Base-by-base conservation (phyloP, 164 flowering plant species). In the Kalanchoe fedtschenkoi region DNA sequence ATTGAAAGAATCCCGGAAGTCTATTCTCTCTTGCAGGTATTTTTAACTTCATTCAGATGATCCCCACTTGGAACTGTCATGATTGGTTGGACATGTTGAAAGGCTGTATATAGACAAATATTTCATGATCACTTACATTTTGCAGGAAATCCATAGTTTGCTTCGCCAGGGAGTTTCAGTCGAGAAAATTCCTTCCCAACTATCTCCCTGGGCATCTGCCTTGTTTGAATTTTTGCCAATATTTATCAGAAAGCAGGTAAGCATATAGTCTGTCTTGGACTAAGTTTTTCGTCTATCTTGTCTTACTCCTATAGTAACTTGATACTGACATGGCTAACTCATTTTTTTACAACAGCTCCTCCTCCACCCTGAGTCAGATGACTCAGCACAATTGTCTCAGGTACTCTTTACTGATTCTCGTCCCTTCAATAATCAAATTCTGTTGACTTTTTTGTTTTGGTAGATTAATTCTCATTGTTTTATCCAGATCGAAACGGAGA, bases 151-250 rank as follows among this genome's bases (percentile, higher is more conserved):
- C 69, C 92, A 88, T 67, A 74, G 84, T 47, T 78, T 93, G 68
- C 88, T 80, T 65, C 71, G 80, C 69, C 79, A 83, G 74, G 96
- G 98, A 59, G 88, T 90, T 68, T 74, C 84, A 61, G 70, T 68
- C 70, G 88, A 83, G 44, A 85, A 77, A 34, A 90, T 93, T 66
- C 84, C 95, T 62, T 73, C 95, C 60, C 90, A 88, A 60, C 83
- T 93, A 58, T 93, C 98, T 65, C 98, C 98, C 6, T 93, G 98
- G 98, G 97, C 98, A 63, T 90, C 92, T 69, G 98, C 98, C 34
- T 74, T 93, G 66, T 86, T 93, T 62, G 97, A 93, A 64, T 93
- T 93, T 70, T 72, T 93, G 78, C 98, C 98, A 19, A 77, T 77
- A 29, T 93, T 93, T 62, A 93, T 93, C 54, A 86, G 62, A 75